phyloP scores from a whole-genome alignment of 495 filamentous ascomycete genomes.

The Aspergillus panamensis region DNA sequence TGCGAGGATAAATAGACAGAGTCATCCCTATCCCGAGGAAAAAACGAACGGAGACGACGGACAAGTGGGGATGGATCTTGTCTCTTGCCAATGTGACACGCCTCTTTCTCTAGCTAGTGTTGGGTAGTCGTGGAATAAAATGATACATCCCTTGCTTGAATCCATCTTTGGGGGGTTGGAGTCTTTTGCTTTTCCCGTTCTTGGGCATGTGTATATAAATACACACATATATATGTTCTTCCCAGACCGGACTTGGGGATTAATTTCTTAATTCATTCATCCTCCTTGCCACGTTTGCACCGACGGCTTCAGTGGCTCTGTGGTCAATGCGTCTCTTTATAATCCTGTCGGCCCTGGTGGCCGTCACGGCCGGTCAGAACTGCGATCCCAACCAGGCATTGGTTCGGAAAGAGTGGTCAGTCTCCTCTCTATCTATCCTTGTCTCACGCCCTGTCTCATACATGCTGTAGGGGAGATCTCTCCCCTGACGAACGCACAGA shows the following conservation, averaged over 20 bases:
- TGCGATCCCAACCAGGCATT: neutral
- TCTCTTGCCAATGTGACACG: neutral
- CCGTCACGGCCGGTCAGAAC: neutral
- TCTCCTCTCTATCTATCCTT: neutral
- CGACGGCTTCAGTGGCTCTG: too few relatives aligned
- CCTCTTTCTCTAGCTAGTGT: neutral
- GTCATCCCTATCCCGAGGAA: neutral
- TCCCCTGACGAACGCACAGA: conserved; percentile 11
- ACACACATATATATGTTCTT: neutral
- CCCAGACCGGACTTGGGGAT: neutral
- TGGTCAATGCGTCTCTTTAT: neutral
- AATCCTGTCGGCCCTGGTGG: conserved; percentile 4
- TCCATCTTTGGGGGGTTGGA: neutral
- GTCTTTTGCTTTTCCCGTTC: neutral
- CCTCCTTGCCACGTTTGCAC: neutral
- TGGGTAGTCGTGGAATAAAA: neutral
- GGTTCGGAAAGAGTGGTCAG: conserved; percentile 10
- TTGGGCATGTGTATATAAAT: neutral
- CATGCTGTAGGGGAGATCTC: neutral
- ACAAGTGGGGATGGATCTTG: neutral
- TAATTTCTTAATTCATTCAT: neutral
- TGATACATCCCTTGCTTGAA: neutral
- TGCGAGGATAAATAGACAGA: conserved; percentile 9
- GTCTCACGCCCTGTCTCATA: neutral
- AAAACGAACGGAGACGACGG: too few relatives aligned